These are phyloP conservation scores for Fraxinus sp. DNA, from an alignment of 305 asterid species.

Conservation along the genomic window DNA sequence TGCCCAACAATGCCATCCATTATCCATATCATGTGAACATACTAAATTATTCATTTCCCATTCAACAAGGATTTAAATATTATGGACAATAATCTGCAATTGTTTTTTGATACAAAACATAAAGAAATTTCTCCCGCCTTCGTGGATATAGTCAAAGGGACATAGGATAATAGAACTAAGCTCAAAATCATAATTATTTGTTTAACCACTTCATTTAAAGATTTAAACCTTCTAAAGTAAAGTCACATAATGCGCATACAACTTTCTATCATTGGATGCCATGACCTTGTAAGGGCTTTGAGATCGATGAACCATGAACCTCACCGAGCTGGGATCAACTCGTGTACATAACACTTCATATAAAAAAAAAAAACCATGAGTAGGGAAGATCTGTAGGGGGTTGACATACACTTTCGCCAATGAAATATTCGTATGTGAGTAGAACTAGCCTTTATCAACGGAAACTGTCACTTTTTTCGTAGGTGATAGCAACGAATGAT, in stretches of 20 bases:
- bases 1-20: conserved; percentile 35
- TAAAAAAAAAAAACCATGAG: not conserved
- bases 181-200: not conserved
- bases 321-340: not conserved
- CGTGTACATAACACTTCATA: too few relatives aligned
- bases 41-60: conserved; percentile 9
- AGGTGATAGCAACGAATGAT: not conserved
- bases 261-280: too few relatives aligned
- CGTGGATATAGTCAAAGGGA: conserved; percentile 45
- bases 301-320: not conserved
- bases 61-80: not conserved
- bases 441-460: not conserved
- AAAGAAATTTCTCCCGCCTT: conserved; percentile 36
- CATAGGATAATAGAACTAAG: conserved; percentile 18
- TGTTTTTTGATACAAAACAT: not conserved
- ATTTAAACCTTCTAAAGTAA: not conserved
- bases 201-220: not conserved
- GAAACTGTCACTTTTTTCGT: not conserved
- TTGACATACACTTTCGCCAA: not conserved
- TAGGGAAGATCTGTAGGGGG: not conserved
- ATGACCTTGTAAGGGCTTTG: not conserved
- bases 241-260: too few relatives aligned
- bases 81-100: not conserved
- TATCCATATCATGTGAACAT: conserved; percentile 40
- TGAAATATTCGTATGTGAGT: not conserved